These are phyloP conservation scores for Tylopilus intermedius DNA, from an alignment of 768 basidiomycete species.

Conservation along the genomic window DNA sequence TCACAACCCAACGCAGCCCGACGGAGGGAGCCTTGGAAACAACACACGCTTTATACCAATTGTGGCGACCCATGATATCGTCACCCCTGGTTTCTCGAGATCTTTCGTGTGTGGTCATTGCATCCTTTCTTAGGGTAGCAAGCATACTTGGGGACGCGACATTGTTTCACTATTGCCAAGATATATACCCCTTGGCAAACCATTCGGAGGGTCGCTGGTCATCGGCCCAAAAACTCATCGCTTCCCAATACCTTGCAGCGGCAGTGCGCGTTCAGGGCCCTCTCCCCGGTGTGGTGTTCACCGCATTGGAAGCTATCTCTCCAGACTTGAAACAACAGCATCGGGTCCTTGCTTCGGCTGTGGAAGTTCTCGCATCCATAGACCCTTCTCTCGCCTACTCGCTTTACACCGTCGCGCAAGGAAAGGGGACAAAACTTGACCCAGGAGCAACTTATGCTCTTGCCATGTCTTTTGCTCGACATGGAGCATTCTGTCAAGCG, in stretches of 20 bases:
- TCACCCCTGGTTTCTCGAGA: slow-evolving; percentile 31
- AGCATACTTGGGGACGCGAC: slow-evolving; percentile 33
- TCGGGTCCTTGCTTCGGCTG: slow-evolving; percentile 22
- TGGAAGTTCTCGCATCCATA: slow-evolving; percentile 19
- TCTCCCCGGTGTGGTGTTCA: slow-evolving; percentile 30
- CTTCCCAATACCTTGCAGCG: slow-evolving; percentile 23
- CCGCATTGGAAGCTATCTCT: slow-evolving; percentile 24
- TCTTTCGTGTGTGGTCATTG: slow-evolving; percentile 28
- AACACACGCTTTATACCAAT: slow-evolving; percentile 36
- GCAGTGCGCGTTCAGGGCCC: slow-evolving; percentile 26
- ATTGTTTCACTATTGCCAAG: slow-evolving; percentile 35
- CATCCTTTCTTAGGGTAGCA: slow-evolving; percentile 44
- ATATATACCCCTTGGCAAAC: slow-evolving; percentile 28
- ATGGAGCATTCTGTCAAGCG: slow-evolving; percentile 26
- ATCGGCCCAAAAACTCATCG: slow-evolving; percentile 9
- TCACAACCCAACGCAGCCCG: not conserved
- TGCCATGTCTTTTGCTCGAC: slow-evolving; percentile 25
- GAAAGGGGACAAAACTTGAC: slow-evolving; percentile 22
- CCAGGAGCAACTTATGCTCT: slow-evolving; percentile 26
- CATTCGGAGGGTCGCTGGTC: slow-evolving; percentile 8
- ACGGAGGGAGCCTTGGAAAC: slow-evolving; percentile 22
- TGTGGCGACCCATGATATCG: slow-evolving; percentile 33
- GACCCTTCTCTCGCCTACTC: slow-evolving; percentile 31
- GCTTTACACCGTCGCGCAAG: slow-evolving; percentile 32
- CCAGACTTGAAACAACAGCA: slow-evolving; percentile 23